Percentiles rank a stretch among this genome's conserved stretches.
Conservation (phyloP, 257 asterid species). For the Eucommia ulmoides region DNA sequence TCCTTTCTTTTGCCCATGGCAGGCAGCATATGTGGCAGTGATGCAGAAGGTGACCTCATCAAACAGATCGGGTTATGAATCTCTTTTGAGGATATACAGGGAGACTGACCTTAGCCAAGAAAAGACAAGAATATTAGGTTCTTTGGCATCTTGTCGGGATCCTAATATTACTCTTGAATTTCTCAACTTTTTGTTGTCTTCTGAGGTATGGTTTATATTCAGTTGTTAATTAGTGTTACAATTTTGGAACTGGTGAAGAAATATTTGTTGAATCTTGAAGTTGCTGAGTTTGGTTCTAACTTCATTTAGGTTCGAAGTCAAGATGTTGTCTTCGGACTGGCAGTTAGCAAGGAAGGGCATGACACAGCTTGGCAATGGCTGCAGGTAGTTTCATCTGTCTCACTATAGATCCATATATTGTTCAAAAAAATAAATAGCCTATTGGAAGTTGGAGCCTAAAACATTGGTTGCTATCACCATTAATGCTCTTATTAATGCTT, state of each 20-base stretch:
- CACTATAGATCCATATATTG: neutral
- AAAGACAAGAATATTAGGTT: slow-evolving; percentile 79
- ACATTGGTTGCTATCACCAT: too few relatives aligned
- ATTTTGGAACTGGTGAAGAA: neutral
- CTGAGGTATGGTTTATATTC: slow-evolving; percentile 48
- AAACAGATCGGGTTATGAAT: slow-evolving; percentile 62
- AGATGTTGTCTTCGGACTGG: slow-evolving; percentile 71
- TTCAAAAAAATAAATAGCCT: neutral
- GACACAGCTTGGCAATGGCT: slow-evolving; percentile 84
- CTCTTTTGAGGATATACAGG: slow-evolving; percentile 64
- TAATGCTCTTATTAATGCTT: too few relatives aligned
- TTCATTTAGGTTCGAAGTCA: slow-evolving; percentile 76
- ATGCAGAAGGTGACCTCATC: slow-evolving; percentile 51
- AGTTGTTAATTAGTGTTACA: neutral
- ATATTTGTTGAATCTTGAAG: neutral
- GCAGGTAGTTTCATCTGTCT: slow-evolving; percentile 38
- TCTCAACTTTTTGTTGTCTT: slow-evolving; percentile 57
- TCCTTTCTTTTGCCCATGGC: slow-evolving; percentile 7
- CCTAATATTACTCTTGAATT: slow-evolving; percentile 64
- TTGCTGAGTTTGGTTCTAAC: neutral
- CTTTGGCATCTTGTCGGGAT: slow-evolving; percentile 51
- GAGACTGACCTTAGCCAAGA: slow-evolving; percentile 98
- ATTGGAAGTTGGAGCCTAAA: too few relatives aligned
- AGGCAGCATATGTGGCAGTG: slow-evolving; percentile 86
- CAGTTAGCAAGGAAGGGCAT: slow-evolving; percentile 59